These are phyloP conservation scores for Zygosaccharomyces pseudorouxii DNA, from an alignment of 805 yeast genomes.

Conservation along the genomic window DNA sequence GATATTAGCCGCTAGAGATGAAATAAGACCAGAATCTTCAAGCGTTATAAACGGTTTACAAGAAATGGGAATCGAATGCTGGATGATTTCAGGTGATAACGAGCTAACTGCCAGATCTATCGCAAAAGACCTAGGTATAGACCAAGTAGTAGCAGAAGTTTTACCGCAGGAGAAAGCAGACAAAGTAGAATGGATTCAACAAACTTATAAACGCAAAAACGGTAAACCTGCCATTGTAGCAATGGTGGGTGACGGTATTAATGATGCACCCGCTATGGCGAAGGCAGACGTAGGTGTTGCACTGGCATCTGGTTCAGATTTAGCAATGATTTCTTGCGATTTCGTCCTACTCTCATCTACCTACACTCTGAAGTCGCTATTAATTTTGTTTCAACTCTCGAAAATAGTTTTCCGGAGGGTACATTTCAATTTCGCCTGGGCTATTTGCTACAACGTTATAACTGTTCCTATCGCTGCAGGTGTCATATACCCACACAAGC, in stretches of 20 bases:
- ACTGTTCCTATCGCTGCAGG: constrained; percentile 68
- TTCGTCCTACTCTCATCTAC: constrained; percentile 58
- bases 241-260: constrained; percentile 82
- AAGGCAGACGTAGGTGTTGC: constrained; percentile 76
- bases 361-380: constrained; percentile 47
- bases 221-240: constrained; percentile 42
- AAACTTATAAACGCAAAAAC: constrained; percentile 29
- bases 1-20: constrained; percentile 57
- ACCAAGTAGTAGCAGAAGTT: constrained; percentile 62
- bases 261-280: constrained; percentile 77
- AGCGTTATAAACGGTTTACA: constrained; percentile 44
- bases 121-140: constrained; percentile 58
- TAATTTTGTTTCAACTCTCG: constrained; percentile 51
- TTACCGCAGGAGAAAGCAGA: constrained; percentile 69
- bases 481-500: constrained; percentile 51
- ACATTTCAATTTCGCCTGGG: constrained; percentile 56
- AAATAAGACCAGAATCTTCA: constrained; percentile 52
- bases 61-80: constrained; percentile 46
- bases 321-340: constrained; percentile 70
- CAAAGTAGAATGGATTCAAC: constrained; percentile 52
- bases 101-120: constrained; percentile 61
- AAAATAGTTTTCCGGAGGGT: constrained; percentile 49
- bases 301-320: constrained; percentile 68
- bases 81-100: constrained; percentile 80
- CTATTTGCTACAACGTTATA: constrained; percentile 50